Evolutionary conservation across 2,329 filamentous ascomycete species (phyloP), one percentile per base, ranked within the genome.

Genomic region (Rhynchosporium secalis): DNA sequence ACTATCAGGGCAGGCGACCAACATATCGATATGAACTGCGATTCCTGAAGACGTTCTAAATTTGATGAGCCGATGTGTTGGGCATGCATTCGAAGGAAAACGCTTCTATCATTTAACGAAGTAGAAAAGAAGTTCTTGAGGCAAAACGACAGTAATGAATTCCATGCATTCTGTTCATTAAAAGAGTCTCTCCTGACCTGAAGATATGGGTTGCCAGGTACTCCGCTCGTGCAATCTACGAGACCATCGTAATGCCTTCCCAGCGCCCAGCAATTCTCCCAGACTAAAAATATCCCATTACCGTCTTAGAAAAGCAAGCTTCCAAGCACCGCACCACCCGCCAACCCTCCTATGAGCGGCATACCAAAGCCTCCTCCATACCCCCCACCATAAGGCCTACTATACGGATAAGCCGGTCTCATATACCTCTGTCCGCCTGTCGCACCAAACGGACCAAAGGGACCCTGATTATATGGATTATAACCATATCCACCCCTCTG

Each of bases 401-500:
- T 72, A 67, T 86, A 86, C 33, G 79, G 78, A 33, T 73, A 72
- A 15, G 69, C 70, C 0, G 83, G 83, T 49, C 81, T 76, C 46
- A 81, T 73, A 68, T 78, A 84, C 57, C 79, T 72, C 6, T 36
- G 33, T 36, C 77, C 77, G 69, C 80, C 79, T 3, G 78, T 78
- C 60, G 78, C 77, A 20, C 74, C 74, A 70, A 83, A 85, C 54
- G 67, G 75, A 20, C 74, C 74, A 69, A 83, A 85, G 55, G 68
- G 75, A 43, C 77, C 79, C 38, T 71, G 71, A 2, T 69, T 72
- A 72, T 79, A 83, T 4, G 79, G 80, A 65, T 78, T 81, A 67
- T 76, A 78, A 28, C 77, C 77, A 65, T 77, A 76, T 7, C 72
- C 77, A 45, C 75, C 63, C 29, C 65, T 66, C 60, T 75, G 77